A percentile compares a stretch with the other conserved stretches of the same genome.
These are phyloP conservation scores for Vaccinium vitisidaea DNA, from an alignment of 148 eudicot species.

Conservation along the genomic window DNA sequence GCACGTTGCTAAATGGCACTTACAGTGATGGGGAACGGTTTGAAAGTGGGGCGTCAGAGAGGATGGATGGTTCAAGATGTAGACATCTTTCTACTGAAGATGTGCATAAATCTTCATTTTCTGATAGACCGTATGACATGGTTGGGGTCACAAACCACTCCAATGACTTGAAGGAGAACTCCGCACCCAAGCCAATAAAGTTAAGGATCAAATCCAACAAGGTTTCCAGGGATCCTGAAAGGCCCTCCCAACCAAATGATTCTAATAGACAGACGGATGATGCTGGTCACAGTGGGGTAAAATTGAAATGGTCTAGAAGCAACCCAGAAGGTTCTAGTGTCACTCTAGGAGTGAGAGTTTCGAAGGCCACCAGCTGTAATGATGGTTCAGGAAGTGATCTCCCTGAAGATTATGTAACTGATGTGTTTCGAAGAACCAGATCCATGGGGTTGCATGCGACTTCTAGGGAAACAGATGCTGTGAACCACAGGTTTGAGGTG, in stretches of 20 bases:
- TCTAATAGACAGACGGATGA: slow-evolving; percentile 9
- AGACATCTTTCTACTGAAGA: slow-evolving; percentile 10
- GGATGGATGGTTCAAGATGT: neutral
- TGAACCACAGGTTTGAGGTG: slow-evolving; percentile 31
- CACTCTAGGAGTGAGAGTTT: slow-evolving; percentile 33
- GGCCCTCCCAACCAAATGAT: slow-evolving; percentile 27
- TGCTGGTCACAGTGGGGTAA: slow-evolving; percentile 7
- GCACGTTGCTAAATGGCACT: slow-evolving; percentile 9
- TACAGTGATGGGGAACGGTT: neutral
- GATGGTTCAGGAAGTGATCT: slow-evolving; percentile 35
- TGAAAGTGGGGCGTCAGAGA: slow-evolving; percentile 8
- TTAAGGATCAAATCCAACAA: slow-evolving; percentile 56
- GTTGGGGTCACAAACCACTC: slow-evolving; percentile 17
- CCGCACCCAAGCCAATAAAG: slow-evolving; percentile 42
- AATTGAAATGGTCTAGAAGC: slow-evolving; percentile 19
- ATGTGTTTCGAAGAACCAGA: slow-evolving; percentile 67
- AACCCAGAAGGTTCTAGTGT: slow-evolving; percentile 26
- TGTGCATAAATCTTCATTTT: slow-evolving; percentile 15
- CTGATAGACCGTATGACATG: slow-evolving; percentile 20
- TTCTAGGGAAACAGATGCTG: slow-evolving; percentile 40
- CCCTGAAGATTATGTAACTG: slow-evolving; percentile 50
- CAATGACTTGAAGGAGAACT: slow-evolving; percentile 33
- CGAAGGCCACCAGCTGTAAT: slow-evolving; percentile 24
- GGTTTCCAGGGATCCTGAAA: slow-evolving; percentile 28
- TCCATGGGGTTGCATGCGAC: slow-evolving; percentile 60